Conservation (phyloP, 2,329 filamentous ascomycete species). For the Endocalyx cinctus region DNA sequence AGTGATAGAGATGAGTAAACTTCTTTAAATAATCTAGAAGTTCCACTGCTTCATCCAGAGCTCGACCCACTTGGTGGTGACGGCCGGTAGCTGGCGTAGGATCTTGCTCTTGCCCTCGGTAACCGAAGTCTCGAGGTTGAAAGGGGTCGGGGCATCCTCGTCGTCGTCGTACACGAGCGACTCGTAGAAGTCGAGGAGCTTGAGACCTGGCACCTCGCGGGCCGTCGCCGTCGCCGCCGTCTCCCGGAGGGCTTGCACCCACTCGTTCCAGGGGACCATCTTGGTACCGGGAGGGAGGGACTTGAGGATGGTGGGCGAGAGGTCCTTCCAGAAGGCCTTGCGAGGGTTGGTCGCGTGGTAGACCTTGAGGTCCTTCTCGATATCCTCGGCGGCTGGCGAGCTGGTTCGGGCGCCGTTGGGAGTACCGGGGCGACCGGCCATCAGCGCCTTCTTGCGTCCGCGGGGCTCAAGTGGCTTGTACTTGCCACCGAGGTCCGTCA, state of each 20-base stretch:
- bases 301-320: conserved; percentile 12
- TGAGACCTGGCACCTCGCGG: conserved; percentile 16
- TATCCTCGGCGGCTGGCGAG: conserved; percentile 9
- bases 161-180: conserved; percentile 10
- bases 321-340: conserved; percentile 16
- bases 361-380: conserved; percentile 14
- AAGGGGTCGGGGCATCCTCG: conserved; percentile 12
- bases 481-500: conserved; percentile 27
- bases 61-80: conserved; percentile 15
- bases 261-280: conserved; percentile 13
- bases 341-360: conserved; percentile 18
- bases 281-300: conserved; percentile 13
- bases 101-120: conserved; percentile 12
- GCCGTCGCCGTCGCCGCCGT: conserved; percentile 5
- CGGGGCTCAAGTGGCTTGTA: conserved; percentile 2
- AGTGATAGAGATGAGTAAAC: no score
- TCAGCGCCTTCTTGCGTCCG: neutral
- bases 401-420: conserved; percentile 1
- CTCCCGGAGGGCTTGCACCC: conserved; percentile 14
- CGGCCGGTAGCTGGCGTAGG: conserved; percentile 10
- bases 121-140: conserved; percentile 15
- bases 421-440: no score
- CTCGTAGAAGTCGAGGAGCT: conserved; percentile 19
- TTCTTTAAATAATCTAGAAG: no score
- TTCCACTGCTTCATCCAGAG: conserved; percentile 18